phyloP scores from a whole-genome alignment of 495 filamentous ascomycete species.

The Penicillium pancosmium region DNA sequence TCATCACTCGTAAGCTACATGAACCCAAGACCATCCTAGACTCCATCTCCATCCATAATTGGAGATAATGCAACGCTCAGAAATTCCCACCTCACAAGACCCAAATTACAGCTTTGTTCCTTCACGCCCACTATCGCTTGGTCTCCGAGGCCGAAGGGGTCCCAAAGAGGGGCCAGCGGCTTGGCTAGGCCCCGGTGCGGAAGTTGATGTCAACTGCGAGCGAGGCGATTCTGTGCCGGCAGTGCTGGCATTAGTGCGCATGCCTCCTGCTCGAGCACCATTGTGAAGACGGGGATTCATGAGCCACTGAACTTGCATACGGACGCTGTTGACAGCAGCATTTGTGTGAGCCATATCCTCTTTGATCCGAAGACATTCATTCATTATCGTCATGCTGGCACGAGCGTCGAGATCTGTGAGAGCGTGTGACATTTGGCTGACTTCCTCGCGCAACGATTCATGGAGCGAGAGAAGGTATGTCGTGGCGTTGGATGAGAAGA shows the following conservation, averaged over 20 bases:
- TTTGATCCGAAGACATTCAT: constrained; percentile 65
- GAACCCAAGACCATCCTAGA: constrained; percentile 9
- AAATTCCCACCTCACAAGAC: constrained; percentile 1
- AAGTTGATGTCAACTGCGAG: constrained; percentile 24
- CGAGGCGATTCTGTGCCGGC: constrained; percentile 19
- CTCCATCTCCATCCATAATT: constrained; percentile 11
- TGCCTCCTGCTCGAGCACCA: constrained; percentile 28
- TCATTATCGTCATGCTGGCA: constrained; percentile 69
- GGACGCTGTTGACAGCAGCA: constrained; percentile 62
- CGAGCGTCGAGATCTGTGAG: constrained; percentile 65
- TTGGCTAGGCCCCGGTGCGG: constrained; percentile 33
- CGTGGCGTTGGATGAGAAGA: constrained; percentile 42
- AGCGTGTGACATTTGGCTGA: constrained; percentile 59
- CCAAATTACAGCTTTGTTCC: constrained; percentile 43
- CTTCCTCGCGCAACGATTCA: constrained; percentile 67
- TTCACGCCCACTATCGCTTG: constrained; percentile 50
- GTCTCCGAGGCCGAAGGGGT: constrained; percentile 35
- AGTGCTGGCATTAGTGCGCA: constrained; percentile 24
- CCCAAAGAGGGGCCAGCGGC: constrained; percentile 28
- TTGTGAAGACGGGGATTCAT: constrained; percentile 62
- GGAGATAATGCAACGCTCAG: constrained; percentile 24
- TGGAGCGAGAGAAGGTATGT: constrained; percentile 69
- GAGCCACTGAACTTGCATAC: constrained; percentile 72
- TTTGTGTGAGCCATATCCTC: constrained; percentile 70
- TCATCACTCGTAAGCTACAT: constrained; percentile 6